These are phyloP conservation scores for Stentor roeselii DNA, from an alignment of 73 alveolate species.

Conservation along the genomic window DNA sequence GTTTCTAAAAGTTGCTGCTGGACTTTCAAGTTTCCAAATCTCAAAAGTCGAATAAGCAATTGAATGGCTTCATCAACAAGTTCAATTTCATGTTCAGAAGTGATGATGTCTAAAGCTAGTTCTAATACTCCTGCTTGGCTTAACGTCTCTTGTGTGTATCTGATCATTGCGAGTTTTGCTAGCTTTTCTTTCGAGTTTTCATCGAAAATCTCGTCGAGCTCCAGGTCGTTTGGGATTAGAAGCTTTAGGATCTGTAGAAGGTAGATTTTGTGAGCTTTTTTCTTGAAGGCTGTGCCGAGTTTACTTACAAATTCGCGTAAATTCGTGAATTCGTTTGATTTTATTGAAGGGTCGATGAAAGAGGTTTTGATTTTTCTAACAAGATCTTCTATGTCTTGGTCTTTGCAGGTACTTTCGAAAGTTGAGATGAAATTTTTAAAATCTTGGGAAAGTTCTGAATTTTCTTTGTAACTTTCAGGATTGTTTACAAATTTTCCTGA, in stretches of 20 bases:
- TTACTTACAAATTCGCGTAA: neutral
- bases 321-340: neutral
- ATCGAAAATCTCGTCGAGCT: neutral
- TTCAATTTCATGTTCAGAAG: neutral
- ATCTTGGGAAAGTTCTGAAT: neutral
- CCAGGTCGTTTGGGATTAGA: neutral
- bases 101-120: neutral
- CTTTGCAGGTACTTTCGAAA: neutral
- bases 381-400: neutral
- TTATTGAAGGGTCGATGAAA: slow-evolving; percentile 12
- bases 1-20: neutral
- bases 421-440: neutral
- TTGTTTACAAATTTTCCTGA: neutral
- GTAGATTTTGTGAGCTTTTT: neutral
- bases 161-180: neutral
- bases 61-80: neutral
- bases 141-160: neutral
- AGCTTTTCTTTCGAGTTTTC: neutral
- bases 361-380: neutral
- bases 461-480: neutral
- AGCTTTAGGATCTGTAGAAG: neutral
- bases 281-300: neutral
- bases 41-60: neutral
- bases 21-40: neutral
- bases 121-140: slow-evolving; percentile 20